Percentiles rank a stretch among this genome's conserved stretches.
phyloP scores from a whole-genome alignment of 371 early-diverging fungal genomes.

The Mucor irregularis region DNA sequence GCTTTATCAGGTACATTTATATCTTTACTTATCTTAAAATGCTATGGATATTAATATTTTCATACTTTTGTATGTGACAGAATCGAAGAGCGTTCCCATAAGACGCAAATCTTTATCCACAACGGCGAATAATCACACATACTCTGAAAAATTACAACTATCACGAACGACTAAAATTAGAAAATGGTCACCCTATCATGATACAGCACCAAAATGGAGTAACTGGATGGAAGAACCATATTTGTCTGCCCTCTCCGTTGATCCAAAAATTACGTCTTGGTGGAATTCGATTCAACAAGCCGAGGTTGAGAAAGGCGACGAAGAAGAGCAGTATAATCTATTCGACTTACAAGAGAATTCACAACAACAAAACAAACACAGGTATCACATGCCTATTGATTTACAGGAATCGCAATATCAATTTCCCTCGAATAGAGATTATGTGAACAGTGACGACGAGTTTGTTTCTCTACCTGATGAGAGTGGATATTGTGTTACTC shows the following conservation, averaged over 20 bases:
- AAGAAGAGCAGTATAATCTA: neutral
- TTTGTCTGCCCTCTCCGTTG: too few relatives aligned
- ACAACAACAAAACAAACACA: neutral
- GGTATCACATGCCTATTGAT: conserved; percentile 7
- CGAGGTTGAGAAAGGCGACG: neutral
- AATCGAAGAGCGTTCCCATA: conserved; percentile 15
- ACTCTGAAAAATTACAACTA: neutral
- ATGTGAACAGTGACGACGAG: neutral
- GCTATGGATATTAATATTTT: too few relatives aligned
- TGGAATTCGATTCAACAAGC: conserved; percentile 10
- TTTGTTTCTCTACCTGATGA: too few relatives aligned
- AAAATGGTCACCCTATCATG: conserved; percentile 9
- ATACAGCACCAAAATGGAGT: conserved; percentile 1
- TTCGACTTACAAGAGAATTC: too few relatives aligned
- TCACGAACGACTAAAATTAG: conserved; percentile 15
- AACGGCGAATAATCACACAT: neutral
- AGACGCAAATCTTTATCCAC: neutral
- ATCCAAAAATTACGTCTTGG: conserved; percentile 7
- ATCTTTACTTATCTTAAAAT: too few relatives aligned
- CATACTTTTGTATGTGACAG: neutral
- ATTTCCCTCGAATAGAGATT: neutral
- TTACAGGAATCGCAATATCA: conserved; percentile 10
- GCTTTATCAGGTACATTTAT: too few relatives aligned
- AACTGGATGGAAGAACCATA: conserved; percentile 11
- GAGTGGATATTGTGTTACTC: neutral